Conservation (phyloP, 2,329 filamentous ascomycete genomes). For the Cryphonectria naterciae region DNA sequence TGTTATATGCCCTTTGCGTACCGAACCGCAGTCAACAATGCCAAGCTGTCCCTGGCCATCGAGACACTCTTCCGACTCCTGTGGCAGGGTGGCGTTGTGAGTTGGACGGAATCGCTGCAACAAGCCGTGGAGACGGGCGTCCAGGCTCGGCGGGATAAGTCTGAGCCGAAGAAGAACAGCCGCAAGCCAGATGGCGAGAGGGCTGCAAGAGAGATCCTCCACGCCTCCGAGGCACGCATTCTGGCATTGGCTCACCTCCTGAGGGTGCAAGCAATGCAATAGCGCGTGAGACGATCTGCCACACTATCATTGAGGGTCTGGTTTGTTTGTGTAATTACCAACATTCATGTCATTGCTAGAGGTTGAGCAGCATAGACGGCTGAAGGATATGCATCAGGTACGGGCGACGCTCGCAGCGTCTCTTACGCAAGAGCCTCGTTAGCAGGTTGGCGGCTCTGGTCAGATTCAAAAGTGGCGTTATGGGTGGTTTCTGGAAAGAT, state of each 20-base stretch:
- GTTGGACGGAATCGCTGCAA: conserved; percentile 43
- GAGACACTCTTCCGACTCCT: conserved; percentile 66
- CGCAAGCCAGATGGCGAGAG: conserved; percentile 32
- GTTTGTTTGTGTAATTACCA: not conserved
- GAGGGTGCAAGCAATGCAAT: conserved; percentile 8
- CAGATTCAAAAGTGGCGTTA: conserved; percentile 5
- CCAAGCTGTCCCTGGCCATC: conserved; percentile 70
- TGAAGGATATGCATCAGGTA: not conserved
- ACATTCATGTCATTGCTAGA: conserved; percentile 1
- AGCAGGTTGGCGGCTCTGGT: not conserved
- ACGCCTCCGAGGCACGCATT: conserved; percentile 23
- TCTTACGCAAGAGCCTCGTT: not conserved
- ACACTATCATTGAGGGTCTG: not conserved
- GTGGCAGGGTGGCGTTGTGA: conserved; percentile 42
- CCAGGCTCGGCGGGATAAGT: conserved; percentile 52
- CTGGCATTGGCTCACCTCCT: conserved; percentile 17
- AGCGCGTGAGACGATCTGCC: not conserved
- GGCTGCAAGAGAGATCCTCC: conserved; percentile 24
- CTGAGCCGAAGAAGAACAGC: conserved; percentile 45
- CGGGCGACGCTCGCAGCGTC: not conserved
- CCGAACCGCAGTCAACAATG: conserved; percentile 69
- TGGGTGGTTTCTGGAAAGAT: not conserved
- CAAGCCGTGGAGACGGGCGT: conserved; percentile 52
- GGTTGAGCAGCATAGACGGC: not conserved
- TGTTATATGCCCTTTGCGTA: conserved; percentile 71